Evolutionary conservation across 176 grass and related monocot genomes (phyloP).

Genomic region (Triticum turgidum): DNA sequence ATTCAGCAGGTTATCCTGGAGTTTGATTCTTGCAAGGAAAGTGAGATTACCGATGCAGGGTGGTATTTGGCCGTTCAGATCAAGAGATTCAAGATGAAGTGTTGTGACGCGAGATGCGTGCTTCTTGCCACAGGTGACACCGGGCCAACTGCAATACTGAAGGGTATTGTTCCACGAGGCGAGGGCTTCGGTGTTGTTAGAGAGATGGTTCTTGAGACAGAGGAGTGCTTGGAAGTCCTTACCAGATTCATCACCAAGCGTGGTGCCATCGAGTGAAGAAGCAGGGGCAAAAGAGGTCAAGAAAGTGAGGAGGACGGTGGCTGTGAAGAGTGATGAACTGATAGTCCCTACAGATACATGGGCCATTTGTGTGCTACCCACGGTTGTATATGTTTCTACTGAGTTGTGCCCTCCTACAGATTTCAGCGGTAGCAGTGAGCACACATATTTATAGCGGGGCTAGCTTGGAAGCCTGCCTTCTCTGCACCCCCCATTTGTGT

Average conservation of each 20-base stretch:
- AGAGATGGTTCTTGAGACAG: background rate
- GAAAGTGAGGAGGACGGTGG: background rate
- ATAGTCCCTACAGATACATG: background rate
- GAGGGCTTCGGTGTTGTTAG: background rate
- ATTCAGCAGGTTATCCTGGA: background rate
- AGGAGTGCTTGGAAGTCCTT: background rate
- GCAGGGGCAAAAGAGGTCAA: background rate
- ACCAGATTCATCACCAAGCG: no score
- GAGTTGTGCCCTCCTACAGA: no score
- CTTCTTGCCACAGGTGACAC: constrained; percentile 29
- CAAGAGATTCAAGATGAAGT: background rate
- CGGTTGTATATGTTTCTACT: background rate
- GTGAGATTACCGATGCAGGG: constrained; percentile 35
- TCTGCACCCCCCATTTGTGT: no score
- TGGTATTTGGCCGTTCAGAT: constrained; percentile 31
- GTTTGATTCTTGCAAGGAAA: constrained; percentile 20
- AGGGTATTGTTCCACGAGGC: constrained; percentile 34
- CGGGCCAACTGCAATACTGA: constrained; percentile 35
- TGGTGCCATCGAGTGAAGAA: background rate
- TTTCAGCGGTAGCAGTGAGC: no score
- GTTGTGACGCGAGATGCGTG: constrained; percentile 3
- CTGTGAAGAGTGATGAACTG: background rate
- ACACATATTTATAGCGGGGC: no score
- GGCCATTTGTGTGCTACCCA: background rate
- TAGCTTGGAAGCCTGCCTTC: no score